phyloP scores from a whole-genome alignment of 352 stramenopile genomes.

The Globisporangium radiosum region DNA sequence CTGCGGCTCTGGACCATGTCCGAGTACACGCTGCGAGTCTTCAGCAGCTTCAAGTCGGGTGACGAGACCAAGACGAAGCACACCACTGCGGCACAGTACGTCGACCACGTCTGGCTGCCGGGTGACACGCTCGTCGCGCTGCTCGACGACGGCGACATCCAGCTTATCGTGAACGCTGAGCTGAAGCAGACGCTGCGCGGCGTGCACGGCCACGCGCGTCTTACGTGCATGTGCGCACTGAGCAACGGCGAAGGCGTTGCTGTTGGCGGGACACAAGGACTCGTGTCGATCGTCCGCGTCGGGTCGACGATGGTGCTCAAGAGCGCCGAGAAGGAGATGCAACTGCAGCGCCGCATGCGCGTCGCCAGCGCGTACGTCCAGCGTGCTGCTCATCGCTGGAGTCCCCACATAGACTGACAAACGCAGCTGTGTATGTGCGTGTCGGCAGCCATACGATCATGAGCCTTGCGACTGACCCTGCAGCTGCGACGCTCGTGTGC shows the following conservation, averaged over 20 bases:
- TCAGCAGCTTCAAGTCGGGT: constrained; percentile 72
- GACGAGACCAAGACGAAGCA: constrained; percentile 51
- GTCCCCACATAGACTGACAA: too few relatives aligned
- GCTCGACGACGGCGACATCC: constrained; percentile 65
- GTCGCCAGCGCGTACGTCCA: constrained; percentile 35
- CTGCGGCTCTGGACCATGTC: constrained; percentile 74
- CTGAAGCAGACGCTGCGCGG: constrained; percentile 57
- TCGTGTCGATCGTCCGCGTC: constrained; percentile 53
- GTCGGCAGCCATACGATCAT: constrained; percentile 34
- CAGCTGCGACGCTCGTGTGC: constrained; percentile 45
- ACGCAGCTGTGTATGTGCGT: background rate
- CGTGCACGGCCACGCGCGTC: constrained; percentile 38
- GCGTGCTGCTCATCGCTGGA: background rate
- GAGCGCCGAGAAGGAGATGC: constrained; percentile 57
- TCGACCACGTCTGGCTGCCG: constrained; percentile 65
- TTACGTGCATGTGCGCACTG: constrained; percentile 34
- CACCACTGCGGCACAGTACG: constrained; percentile 30
- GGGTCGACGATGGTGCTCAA: constrained; percentile 42
- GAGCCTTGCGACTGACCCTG: constrained; percentile 36
- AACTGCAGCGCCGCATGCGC: constrained; percentile 56
- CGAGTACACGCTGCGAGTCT: constrained; percentile 59
- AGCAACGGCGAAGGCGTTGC: constrained; percentile 51
- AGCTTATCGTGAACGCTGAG: constrained; percentile 70
- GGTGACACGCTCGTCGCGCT: constrained; percentile 61
- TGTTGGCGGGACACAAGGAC: constrained; percentile 45